A percentile compares a stretch with the other conserved stretches of the same genome.
phyloP scores from a whole-genome alignment of 75 land plant genomes.

The Pseudotsuga menziesii region DNA sequence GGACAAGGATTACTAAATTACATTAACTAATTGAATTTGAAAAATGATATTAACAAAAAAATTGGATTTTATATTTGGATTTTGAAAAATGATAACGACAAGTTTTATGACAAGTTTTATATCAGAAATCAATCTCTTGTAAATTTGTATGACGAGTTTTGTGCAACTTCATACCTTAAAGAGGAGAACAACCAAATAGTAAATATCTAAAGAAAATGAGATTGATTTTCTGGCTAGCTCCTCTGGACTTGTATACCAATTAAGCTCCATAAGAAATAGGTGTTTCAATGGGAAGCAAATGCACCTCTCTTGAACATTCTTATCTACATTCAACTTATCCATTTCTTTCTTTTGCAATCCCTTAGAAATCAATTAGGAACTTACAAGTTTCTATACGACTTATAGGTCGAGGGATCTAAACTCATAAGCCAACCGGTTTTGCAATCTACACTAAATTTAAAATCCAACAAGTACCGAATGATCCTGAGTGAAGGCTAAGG shows the following conservation, averaged over 20 bases:
- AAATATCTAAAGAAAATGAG: conserved; percentile 82
- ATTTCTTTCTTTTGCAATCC: conserved; percentile 10
- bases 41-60: conserved; percentile 1
- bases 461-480: too few species aligned
- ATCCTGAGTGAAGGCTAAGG: too few species aligned
- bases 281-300: conserved; percentile 63
- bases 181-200: conserved; percentile 83
- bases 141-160: background rate
- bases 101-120: background rate
- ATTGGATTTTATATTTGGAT: conserved; percentile 1
- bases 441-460: too few species aligned
- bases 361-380: too few species aligned
- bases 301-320: conserved; percentile 20
- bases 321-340: conserved; percentile 7
- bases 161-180: conserved; percentile 67
- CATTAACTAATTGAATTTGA: background rate
- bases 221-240: conserved; percentile 50
- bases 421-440: too few species aligned
- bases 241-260: conserved; percentile 97
- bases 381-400: too few species aligned
- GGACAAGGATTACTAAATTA: background rate
- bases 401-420: too few species aligned
- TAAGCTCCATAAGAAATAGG: conserved; percentile 69
- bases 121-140: background rate
- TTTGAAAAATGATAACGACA: background rate